Evolutionary conservation across 2,329 filamentous ascomycete genomes (phyloP), one percentile per base, ranked within the genome.

Genomic region (Epichloe typhina): DNA sequence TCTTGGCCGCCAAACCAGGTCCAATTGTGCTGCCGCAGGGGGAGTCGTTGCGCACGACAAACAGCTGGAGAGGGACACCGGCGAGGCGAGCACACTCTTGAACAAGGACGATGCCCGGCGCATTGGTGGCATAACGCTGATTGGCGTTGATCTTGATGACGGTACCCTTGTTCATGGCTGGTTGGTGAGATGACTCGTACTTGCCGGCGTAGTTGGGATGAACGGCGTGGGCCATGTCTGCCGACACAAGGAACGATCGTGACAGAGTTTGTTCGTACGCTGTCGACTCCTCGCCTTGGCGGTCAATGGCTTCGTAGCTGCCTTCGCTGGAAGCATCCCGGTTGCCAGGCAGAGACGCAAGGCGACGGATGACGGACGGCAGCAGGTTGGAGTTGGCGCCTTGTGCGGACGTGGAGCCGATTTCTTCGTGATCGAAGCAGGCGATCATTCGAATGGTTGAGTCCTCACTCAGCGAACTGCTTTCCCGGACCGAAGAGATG

Each of bases 131-230:
- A 69, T 98, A 98, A 55, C 90, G 84, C 59, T 93, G 88, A 67
- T 97, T 98, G 55, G 93, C 93, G 65, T 98, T 98, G 74, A 98
- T 79, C 72, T 98, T 98, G 74, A 98, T 89, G 44, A 97, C 91
- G 4, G 88, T 88, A 48, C 93, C 93, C 67, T 88, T 87, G 76
- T 98, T 98, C 79, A 98, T 94, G 68, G 90, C 84, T 5, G 93
- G 93, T 57, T 87, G 81, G 70, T 98, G 93, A 59, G 88, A 86
- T 37, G 81, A 69, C 71, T 98, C 93, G 69, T 97, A 95, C 69
- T 97, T 97, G 59, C 72, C 81, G 4, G 83, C 77, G 66, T 96
- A 98, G 72, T 98, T 98, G 52, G 93, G 93, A 68, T 98, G 88
- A 13, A 98, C 83, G 5, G 86, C 86, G 72, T 98, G 93, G 1